Evolutionary conservation across 1,284 basidiomycete genomes (phyloP).

Genomic region (Pseudozyma sp.): DNA sequence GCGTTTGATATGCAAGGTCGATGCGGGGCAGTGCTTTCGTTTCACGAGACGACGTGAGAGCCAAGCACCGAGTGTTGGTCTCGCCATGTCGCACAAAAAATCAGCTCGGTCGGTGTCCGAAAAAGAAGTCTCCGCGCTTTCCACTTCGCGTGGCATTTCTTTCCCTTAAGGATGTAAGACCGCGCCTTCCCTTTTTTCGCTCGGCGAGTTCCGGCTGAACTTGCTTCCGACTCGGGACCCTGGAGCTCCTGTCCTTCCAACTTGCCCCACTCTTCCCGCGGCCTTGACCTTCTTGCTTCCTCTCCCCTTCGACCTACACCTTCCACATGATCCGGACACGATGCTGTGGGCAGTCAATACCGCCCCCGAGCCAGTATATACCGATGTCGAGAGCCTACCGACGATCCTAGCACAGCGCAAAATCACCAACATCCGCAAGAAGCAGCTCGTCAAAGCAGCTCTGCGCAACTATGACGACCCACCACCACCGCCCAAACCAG

Average conservation of each 20-base stretch:
- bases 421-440: constrained; percentile 50
- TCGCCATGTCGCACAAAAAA: not conserved
- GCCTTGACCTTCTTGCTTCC: not conserved
- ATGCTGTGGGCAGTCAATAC: constrained; percentile 38
- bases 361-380: constrained; percentile 34
- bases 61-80: not conserved
- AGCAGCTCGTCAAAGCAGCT: constrained; percentile 55
- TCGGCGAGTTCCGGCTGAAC: constrained; percentile 9
- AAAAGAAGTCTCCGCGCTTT: constrained; percentile 13
- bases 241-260: not conserved
- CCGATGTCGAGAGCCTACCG: constrained; percentile 33
- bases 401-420: constrained; percentile 36
- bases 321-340: not conserved
- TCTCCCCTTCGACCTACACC: not conserved
- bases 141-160: constrained; percentile 2
- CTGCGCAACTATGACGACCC: constrained; percentile 42
- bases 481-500: constrained; percentile 51
- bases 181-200: not conserved
- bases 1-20: constrained; percentile 1
- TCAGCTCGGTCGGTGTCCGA: constrained; percentile 7
- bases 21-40: constrained; percentile 5
- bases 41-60: constrained; percentile 1
- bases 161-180: not conserved
- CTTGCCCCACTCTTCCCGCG: not conserved
- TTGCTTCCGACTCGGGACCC: constrained; percentile 1